A percentile compares a stretch with the other conserved stretches of the same genome.
These are phyloP conservation scores for Mantamonas sphyraenae DNA, from an alignment of 78 protist species.

Conservation along the genomic window DNA sequence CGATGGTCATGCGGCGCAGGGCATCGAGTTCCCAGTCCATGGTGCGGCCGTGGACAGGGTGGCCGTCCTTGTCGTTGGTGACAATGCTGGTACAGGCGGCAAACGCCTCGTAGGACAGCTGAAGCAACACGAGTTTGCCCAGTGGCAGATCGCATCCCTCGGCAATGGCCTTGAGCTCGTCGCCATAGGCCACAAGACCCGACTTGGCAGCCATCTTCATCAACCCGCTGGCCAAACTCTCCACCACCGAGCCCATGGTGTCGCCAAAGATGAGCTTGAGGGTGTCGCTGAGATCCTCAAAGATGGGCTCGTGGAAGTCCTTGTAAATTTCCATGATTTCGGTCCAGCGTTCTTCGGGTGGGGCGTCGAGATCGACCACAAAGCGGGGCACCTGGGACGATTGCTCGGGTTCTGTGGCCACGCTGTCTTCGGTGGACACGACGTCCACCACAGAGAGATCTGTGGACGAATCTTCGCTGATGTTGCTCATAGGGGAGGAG, in stretches of 20 bases:
- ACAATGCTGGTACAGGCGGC: background rate
- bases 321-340: background rate
- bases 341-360: background rate
- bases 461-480: no score
- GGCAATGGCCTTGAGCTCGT: background rate
- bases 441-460: no score
- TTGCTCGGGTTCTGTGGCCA: no score
- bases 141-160: background rate
- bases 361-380: background rate
- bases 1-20: background rate
- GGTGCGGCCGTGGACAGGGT: background rate
- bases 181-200: background rate
- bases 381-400: background rate
- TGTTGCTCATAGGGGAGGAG: no score
- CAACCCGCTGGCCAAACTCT: no score
- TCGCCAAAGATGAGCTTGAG: no score
- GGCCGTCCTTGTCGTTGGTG: background rate
- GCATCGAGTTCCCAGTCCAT: slow-evolving; percentile 1
- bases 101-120: background rate
- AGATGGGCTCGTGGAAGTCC: no score
- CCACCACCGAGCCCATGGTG: no score
- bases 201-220: background rate
- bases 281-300: no score
- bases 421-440: no score
- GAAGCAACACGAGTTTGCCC: background rate